Percentiles rank a stretch among this genome's conserved stretches.
These are phyloP conservation scores for Fonsecaea pugnacius DNA, from an alignment of 2,329 filamentous ascomycete species.

Conservation along the genomic window DNA sequence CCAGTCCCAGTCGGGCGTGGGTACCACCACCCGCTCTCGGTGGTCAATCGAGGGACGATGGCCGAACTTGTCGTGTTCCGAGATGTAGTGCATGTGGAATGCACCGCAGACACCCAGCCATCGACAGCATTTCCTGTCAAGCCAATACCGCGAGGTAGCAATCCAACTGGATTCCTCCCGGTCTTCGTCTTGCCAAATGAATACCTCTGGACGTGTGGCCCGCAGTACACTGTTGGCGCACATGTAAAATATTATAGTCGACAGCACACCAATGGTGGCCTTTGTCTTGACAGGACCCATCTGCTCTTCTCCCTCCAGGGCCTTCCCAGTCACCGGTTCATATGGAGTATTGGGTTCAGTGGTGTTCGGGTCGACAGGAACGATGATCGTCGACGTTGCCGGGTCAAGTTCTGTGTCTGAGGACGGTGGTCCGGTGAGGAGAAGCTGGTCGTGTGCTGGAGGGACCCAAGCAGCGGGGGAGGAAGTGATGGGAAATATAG, in stretches of 20 bases:
- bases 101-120: conserved; percentile 80
- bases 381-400: conserved; percentile 11
- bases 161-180: conserved; percentile 71
- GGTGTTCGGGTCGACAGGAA: conserved; percentile 17
- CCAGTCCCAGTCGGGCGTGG: conserved; percentile 46
- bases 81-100: conserved; percentile 70
- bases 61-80: conserved; percentile 41
- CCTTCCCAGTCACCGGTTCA: conserved; percentile 24
- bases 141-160: conserved; percentile 70
- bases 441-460: conserved; percentile 14
- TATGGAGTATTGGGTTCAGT: conserved; percentile 16
- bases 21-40: conserved; percentile 26
- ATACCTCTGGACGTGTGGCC: conserved; percentile 66
- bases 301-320: conserved; percentile 39
- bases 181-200: conserved; percentile 63
- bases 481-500: conserved; percentile 14
- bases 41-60: conserved; percentile 22
- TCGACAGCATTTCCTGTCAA: conserved; percentile 75
- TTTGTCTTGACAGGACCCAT: conserved; percentile 48
- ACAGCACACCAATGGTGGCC: conserved; percentile 46
- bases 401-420: conserved; percentile 3
- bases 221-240: conserved; percentile 56
- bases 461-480: conserved; percentile 14
- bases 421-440: conserved; percentile 14
- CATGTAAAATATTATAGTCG: conserved; percentile 49